Evolutionary conservation across 805 yeast genomes (phyloP), one percentile per base, ranked within the genome.

Genomic region (Lipomyces sp.): DNA sequence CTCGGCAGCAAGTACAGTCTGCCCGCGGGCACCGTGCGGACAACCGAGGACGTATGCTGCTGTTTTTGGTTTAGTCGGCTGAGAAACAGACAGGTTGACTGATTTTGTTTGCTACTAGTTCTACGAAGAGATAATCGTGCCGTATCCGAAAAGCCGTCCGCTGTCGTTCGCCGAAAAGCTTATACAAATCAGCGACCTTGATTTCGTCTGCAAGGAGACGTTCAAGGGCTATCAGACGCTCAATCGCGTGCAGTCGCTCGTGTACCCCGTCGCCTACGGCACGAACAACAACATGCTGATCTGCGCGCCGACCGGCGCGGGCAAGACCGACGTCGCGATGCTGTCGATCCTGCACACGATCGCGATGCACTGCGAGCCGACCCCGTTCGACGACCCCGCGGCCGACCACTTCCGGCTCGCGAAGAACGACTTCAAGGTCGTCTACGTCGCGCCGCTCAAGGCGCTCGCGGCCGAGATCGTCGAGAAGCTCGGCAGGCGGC

Each of bases 221-320:
- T 93, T 93, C 67, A 78, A 78, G 51, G 82, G 83, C 28, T 93
- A 93, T 67, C 74, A 78, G 51, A 77, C 85, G 0, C 73, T 91
- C 59, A 91, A 91, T 69, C 78, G 85, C 59, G 85, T 93, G 77
- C 98, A 91, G 68, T 84, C 95, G 16, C 73, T 93, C 54, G 95
- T 91, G 1, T 93, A 75, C 60, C 95, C 95, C 0, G 87, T 90
- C 13, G 98, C 96, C 0, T 93, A 91, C 66, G 81, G 84, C 48
- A 84, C 97, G 4, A 89, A 86, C 66, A 97, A 91, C 62, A 91
- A 91, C 63, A 86, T 93, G 96, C 72, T 90, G 44, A 88, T 90
- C 3, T 90, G 97, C 79, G 96, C 97, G 0, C 97, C 97, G 1
- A 90, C 97, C 0, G 97, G 97, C 75, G 96, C 97, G 57, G 97